These are phyloP conservation scores for Termitomyces sp. DNA, from an alignment of 768 basidiomycete genomes.

Conservation along the genomic window DNA sequence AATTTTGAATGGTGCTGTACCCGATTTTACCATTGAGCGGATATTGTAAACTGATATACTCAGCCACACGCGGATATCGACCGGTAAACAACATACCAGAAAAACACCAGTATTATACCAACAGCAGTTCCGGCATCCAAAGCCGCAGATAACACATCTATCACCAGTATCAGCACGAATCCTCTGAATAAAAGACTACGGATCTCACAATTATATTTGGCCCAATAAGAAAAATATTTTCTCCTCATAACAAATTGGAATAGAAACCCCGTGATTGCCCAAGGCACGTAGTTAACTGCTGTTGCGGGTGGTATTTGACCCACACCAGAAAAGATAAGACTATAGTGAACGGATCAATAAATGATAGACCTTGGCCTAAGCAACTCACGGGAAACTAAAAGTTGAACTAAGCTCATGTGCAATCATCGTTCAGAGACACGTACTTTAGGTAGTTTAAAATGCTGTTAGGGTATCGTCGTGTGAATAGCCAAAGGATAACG, in stretches of 20 bases:
- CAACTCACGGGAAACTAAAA: constrained; percentile 41
- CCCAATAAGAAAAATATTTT: constrained; percentile 66
- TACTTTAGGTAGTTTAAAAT: constrained; percentile 65
- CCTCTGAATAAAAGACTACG: background rate
- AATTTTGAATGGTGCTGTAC: constrained; percentile 25
- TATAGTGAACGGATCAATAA: constrained; percentile 11
- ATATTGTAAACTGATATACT: constrained; percentile 33
- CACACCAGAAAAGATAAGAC: constrained; percentile 67
- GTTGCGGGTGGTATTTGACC: constrained; percentile 74
- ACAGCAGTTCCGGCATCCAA: constrained; percentile 70
- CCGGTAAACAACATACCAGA: constrained; percentile 38
- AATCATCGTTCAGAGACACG: constrained; percentile 17
- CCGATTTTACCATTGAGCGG: constrained; percentile 36
- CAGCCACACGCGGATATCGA: background rate
- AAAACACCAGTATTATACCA: constrained; percentile 62
- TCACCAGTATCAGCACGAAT: background rate
- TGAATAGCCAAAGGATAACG: constrained; percentile 53
- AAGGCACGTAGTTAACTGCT: constrained; percentile 80
- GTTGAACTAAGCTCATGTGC: background rate
- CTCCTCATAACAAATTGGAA: constrained; percentile 72
- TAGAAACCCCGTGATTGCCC: constrained; percentile 68
- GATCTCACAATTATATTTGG: constrained; percentile 67
- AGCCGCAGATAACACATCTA: constrained; percentile 71
- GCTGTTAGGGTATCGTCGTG: constrained; percentile 57
- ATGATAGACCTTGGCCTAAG: background rate